Conservation (phyloP, 306 rosid genomes). For the Phaseolus lunatus region DNA sequence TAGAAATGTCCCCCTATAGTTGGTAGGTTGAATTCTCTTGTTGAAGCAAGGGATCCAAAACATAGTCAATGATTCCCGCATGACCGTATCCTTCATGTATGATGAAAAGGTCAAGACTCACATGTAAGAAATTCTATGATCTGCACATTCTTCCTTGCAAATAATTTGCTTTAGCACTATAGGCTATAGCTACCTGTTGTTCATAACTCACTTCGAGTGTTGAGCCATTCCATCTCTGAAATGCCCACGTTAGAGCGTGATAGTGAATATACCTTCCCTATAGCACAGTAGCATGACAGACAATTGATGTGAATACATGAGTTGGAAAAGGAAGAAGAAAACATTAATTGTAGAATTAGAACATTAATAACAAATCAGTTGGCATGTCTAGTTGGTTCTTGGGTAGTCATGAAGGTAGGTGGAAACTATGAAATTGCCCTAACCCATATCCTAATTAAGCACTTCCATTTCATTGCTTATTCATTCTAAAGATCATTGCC, state of each 20-base stretch:
- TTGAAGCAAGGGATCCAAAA: conserved; percentile 49
- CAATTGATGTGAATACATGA: neutral
- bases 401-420: conserved; percentile 40
- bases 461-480: conserved; percentile 25
- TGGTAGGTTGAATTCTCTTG: conserved; percentile 41
- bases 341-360: neutral
- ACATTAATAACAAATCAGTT: conserved; percentile 35
- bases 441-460: conserved; percentile 7
- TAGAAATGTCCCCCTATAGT: conserved; percentile 4
- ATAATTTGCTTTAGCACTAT: conserved; percentile 33
- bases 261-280: conserved; percentile 42
- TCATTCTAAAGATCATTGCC: conserved; percentile 45
- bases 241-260: conserved; percentile 37
- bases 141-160: conserved; percentile 44
- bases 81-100: conserved; percentile 49
- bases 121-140: conserved; percentile 31
- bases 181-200: conserved; percentile 1
- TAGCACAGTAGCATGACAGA: neutral
- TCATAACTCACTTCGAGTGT: neutral
- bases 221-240: conserved; percentile 38
- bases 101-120: conserved; percentile 39
- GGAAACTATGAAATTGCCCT: neutral
- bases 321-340: conserved; percentile 30
- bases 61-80: conserved; percentile 44
- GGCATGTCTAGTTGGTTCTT: conserved; percentile 15